phyloP scores from a whole-genome alignment of 2,329 filamentous ascomycete species.

The Catunica adiposa region DNA sequence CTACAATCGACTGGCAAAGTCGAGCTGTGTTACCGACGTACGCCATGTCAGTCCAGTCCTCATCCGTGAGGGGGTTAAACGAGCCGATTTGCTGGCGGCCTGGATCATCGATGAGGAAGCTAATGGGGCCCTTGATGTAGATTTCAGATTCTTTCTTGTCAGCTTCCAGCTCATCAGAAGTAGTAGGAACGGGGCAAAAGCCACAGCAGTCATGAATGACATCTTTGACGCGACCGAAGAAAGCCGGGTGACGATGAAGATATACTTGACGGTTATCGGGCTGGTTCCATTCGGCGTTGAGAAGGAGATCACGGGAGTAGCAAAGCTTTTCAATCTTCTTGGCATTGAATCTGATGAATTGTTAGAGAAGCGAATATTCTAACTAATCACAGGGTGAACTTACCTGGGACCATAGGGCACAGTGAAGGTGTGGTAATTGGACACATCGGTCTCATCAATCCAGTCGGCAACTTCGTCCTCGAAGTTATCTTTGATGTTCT shows the following conservation, averaged over 20 bases:
- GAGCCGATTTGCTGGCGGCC: constrained; percentile 55
- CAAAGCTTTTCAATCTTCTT: constrained; percentile 66
- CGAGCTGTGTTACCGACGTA: constrained; percentile 65
- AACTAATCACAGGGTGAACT: neutral
- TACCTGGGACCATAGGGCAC: constrained; percentile 44
- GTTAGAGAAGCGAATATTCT: neutral
- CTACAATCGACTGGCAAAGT: constrained; percentile 67
- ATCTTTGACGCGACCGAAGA: constrained; percentile 62
- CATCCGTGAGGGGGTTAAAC: constrained; percentile 66
- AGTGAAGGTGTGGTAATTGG: constrained; percentile 63
- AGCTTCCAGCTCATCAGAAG: constrained; percentile 51
- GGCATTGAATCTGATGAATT: constrained; percentile 30
- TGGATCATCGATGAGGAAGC: constrained; percentile 65
- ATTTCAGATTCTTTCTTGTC: constrained; percentile 56
- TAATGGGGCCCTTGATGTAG: constrained; percentile 57
- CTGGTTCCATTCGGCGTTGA: constrained; percentile 80
- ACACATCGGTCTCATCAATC: constrained; percentile 32
- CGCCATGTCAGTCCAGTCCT: constrained; percentile 84
- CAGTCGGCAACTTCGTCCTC: constrained; percentile 61
- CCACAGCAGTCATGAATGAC: constrained; percentile 71
- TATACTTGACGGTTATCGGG: constrained; percentile 57
- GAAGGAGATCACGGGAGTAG: constrained; percentile 63
- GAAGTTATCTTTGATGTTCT: constrained; percentile 59
- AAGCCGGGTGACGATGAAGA: constrained; percentile 70
- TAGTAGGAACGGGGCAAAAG: constrained; percentile 44